Conservation (phyloP, 163 green algal genomes). For the Smithsoniella earleae region DNA sequence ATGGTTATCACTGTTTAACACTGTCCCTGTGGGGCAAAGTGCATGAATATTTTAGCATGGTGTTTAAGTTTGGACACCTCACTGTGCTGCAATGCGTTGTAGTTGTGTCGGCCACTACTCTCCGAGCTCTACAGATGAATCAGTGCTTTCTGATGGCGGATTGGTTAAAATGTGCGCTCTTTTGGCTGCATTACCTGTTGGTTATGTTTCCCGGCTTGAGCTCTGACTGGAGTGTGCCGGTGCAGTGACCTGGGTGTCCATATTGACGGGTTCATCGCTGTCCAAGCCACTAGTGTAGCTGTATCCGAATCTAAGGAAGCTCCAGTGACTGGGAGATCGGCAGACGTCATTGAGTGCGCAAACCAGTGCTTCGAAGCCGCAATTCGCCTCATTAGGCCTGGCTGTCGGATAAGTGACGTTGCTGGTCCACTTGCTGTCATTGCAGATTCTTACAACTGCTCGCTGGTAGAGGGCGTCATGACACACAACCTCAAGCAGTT, state of each 20-base stretch:
- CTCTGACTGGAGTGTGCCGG: too few relatives aligned
- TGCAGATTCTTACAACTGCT: slow-evolving; percentile 77
- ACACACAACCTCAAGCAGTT: slow-evolving; percentile 84
- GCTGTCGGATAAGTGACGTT: slow-evolving; percentile 68
- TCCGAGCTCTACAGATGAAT: too few relatives aligned
- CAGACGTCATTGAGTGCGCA: slow-evolving; percentile 78
- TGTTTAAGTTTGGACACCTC: too few relatives aligned
- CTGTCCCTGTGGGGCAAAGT: too few relatives aligned
- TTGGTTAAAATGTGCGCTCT: too few relatives aligned
- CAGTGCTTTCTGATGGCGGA: too few relatives aligned
- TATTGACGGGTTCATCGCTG: slow-evolving; percentile 94
- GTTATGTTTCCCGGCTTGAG: too few relatives aligned
- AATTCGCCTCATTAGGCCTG: slow-evolving; percentile 78
- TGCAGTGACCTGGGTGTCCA: slow-evolving; percentile 87
- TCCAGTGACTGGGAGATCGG: slow-evolving; percentile 62
- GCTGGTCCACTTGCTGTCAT: slow-evolving; percentile 59
- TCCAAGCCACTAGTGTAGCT: slow-evolving; percentile 75
- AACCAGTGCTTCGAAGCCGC: slow-evolving; percentile 76
- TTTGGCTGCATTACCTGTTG: too few relatives aligned
- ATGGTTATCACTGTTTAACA: too few relatives aligned
- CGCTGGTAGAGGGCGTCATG: slow-evolving; percentile 89
- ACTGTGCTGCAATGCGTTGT: too few relatives aligned
- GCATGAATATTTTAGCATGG: too few relatives aligned
- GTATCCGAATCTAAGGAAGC: slow-evolving; percentile 42
- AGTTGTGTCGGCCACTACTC: too few relatives aligned